Conservation (phyloP, 192 early-diverging fungal species). For the Mortierella antarctica region DNA sequence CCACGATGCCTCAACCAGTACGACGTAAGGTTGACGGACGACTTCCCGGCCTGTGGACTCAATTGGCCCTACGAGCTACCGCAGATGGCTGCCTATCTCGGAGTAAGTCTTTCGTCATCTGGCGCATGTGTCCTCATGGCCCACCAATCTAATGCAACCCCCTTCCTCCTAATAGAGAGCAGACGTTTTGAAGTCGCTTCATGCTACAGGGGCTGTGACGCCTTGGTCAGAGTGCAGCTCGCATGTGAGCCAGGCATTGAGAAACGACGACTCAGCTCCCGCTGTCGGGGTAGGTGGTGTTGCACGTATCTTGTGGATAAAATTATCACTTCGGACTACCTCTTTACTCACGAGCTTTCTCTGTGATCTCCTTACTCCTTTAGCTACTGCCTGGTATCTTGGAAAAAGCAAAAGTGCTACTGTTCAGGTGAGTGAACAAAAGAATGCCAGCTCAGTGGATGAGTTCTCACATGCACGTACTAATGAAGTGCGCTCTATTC, state of each 20-base stretch:
- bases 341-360: neutral
- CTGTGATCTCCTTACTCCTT: neutral
- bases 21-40: constrained; percentile 63
- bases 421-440: constrained; percentile 68
- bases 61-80: constrained; percentile 66
- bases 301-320: neutral
- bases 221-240: constrained; percentile 76
- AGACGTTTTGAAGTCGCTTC: constrained; percentile 66
- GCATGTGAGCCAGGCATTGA: constrained; percentile 57
- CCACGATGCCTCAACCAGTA: constrained; percentile 65
- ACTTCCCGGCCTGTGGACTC: constrained; percentile 60
- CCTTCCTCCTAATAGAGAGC: constrained; percentile 31
- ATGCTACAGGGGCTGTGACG: constrained; percentile 53
- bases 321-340: neutral
- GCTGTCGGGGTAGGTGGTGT: constrained; percentile 62
- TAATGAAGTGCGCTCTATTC: neutral
- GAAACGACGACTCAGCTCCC: constrained; percentile 63
- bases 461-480: neutral
- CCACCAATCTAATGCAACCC: neutral
- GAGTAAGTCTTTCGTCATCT: constrained; percentile 48
- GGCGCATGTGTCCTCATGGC: neutral
- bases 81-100: constrained; percentile 58
- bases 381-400: constrained; percentile 75
- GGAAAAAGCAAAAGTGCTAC: constrained; percentile 61
- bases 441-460: neutral